Evolutionary conservation across 305 asterid species (phyloP).

Genomic region (Plantago rigida): DNA sequence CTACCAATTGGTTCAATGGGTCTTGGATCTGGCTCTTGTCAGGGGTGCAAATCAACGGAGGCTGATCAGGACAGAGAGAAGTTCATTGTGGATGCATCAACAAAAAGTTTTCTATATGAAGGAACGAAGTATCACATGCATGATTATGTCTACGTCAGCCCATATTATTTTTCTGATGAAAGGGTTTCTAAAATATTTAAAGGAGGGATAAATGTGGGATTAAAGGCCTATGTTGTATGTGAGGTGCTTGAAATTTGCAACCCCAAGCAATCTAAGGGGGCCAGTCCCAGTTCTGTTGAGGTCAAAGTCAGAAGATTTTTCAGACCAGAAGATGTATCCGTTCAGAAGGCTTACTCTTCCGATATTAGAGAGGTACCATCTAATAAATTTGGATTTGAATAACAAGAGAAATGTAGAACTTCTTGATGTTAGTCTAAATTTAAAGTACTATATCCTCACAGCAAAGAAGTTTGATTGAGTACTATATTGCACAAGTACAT

Average conservation of each 20-base stretch:
- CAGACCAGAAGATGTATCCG: conserved; percentile 77
- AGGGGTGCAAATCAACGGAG: conserved; percentile 50
- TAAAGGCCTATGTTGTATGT: conserved; percentile 67
- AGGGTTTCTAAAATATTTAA: conserved; percentile 54
- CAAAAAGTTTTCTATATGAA: conserved; percentile 41
- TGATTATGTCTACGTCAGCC: conserved; percentile 70
- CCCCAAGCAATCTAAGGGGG: conserved; percentile 36
- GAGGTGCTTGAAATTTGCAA: conserved; percentile 63
- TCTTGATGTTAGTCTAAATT: conserved; percentile 10
- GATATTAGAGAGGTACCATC: conserved; percentile 76
- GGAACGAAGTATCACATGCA: conserved; percentile 51
- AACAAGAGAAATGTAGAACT: neutral
- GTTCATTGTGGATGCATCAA: conserved; percentile 41
- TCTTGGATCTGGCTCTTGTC: conserved; percentile 72
- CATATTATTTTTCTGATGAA: conserved; percentile 50
- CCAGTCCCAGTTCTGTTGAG: conserved; percentile 36
- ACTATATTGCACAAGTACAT: neutral
- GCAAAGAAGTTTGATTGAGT: conserved; percentile 6
- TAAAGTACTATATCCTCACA: conserved; percentile 8
- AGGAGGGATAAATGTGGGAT: conserved; percentile 86
- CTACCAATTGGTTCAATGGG: conserved; percentile 51
- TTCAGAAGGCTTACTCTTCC: conserved; percentile 69
- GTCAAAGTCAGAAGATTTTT: conserved; percentile 70
- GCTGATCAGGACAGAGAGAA: conserved; percentile 36
- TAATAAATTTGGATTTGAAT: conserved; percentile 13